These are phyloP conservation scores for Talaromyces sp. DNA, from an alignment of 2,329 filamentous ascomycete genomes.

Conservation along the genomic window DNA sequence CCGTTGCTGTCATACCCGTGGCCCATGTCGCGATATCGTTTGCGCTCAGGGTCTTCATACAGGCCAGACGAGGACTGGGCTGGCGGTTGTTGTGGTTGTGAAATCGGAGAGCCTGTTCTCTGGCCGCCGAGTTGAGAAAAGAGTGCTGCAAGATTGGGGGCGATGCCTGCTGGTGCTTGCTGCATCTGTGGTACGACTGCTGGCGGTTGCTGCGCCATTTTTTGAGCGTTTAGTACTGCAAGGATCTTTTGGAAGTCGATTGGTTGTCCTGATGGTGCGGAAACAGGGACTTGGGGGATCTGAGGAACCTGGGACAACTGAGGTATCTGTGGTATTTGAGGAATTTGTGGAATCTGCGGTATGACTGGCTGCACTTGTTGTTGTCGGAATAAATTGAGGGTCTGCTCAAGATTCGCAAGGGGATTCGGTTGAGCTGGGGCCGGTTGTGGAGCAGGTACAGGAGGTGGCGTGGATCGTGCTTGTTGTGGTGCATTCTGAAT, in stretches of 20 bases:
- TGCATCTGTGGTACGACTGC: conserved; percentile 23
- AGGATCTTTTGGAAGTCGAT: conserved; percentile 40
- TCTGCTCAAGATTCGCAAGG: conserved; percentile 32
- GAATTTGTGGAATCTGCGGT: conserved; percentile 28
- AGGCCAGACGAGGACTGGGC: conserved; percentile 18
- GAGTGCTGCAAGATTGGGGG: conserved; percentile 35
- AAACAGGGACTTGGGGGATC: conserved; percentile 24
- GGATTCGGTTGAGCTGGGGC: conserved; percentile 27
- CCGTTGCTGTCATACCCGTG: conserved; percentile 34
- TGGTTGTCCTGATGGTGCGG: conserved; percentile 24
- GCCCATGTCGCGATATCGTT: conserved; percentile 35
- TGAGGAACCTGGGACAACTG: conserved; percentile 27
- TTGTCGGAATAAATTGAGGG: conserved; percentile 39
- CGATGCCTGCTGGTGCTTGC: conserved; percentile 28
- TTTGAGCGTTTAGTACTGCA: conserved; percentile 36
- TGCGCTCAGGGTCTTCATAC: conserved; percentile 43
- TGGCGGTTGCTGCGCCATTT: conserved; percentile 29
- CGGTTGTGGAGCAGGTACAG: conserved; percentile 29
- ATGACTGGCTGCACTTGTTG: conserved; percentile 26
- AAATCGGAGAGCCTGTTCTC: conserved; percentile 26
- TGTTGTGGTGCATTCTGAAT: conserved; percentile 35
- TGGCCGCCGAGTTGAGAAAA: conserved; percentile 32
- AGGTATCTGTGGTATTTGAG: conserved; percentile 27
- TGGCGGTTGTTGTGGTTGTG: conserved; percentile 15
- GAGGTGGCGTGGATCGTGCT: conserved; percentile 29